Conservation (phyloP, 73 alveolate species). For the Breviolum minutum region DNA sequence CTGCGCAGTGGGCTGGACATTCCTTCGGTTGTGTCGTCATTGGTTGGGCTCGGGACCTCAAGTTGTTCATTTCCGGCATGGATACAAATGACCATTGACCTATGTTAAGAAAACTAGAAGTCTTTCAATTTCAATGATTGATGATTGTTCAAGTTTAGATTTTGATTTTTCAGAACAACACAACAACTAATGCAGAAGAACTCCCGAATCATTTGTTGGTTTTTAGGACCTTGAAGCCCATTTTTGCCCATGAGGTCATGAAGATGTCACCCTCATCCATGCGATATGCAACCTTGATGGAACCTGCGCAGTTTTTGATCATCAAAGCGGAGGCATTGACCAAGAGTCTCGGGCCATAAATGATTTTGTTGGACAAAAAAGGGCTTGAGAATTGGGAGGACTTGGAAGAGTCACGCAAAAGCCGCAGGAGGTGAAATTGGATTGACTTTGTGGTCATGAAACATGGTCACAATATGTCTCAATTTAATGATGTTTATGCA, state of each 20-base stretch:
- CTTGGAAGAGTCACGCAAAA: no score
- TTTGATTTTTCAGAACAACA: neutral
- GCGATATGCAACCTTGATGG: constrained; percentile 74
- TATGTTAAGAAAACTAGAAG: no score
- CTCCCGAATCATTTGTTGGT: neutral
- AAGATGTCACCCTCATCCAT: constrained; percentile 80
- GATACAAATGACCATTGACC: no score
- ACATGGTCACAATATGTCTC: no score
- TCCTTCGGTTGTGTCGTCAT: constrained; percentile 87
- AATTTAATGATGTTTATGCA: no score
- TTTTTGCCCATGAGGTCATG: constrained; percentile 19
- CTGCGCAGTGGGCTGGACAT: constrained; percentile 83
- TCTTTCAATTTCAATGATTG: neutral
- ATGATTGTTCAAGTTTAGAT: neutral
- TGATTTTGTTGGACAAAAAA: no score
- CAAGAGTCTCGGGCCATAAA: constrained; percentile 15
- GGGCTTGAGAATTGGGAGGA: no score
- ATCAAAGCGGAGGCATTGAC: constrained; percentile 87
- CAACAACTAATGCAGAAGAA: neutral
- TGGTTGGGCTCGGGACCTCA: constrained; percentile 38
- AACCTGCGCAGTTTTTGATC: constrained; percentile 82
- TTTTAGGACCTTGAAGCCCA: no score
- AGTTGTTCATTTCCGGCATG: neutral
- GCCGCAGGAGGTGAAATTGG: no score
- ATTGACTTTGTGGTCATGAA: no score